Evolutionary conservation across 2,329 filamentous ascomycete species (phyloP), one percentile per base, ranked within the genome.

Genomic region (Claviceps arundinis): DNA sequence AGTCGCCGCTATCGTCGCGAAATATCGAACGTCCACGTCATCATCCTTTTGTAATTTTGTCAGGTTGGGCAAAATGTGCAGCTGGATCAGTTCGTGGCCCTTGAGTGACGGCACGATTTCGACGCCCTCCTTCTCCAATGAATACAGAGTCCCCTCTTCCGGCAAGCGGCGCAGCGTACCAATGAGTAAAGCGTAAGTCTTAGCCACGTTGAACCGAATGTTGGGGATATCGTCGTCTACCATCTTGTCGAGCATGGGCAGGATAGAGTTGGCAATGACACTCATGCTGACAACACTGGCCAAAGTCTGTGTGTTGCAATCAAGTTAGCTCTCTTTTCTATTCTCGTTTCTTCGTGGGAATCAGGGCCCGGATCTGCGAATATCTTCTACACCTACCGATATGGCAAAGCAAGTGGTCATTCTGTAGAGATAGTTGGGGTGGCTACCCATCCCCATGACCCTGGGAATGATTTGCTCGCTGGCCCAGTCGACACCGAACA

Each of bases 371-470:
- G 17, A 5, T 19, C 16, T 1, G 37, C 16, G 16, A 1, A 37
- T 9, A 19, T 22, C 22, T 41, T 34, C 26, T n/a, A 44, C 47
- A 30, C 87, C 76, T 78, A 98, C 93, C 61, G 89, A 91, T 59
- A 98, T 94, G 56, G 93, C 93, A 68, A 98, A 98, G 73, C 91
- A 97, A n/a, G 93, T 98, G 9, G 93, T 98, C 93, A 98, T 98
- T 67, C 93, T 82, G 78, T 98, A 98, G 50, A 98, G 84, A 68
- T 98, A 98, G 74, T 98, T 98, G 56, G 91, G 89, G 68, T 98
- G 93, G 65, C 89, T 87, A 55, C 93, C 93, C 93, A 98, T 97
- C 40, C 87, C 87, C 79, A 95, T 93, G 58, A 98, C 93, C 75
- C 97, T 97, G 55, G 93, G 93, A 61, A 98, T 95, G 64, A 98